Evolutionary conservation across 257 asterid genomes (phyloP), one percentile per base, ranked within the genome.

Genomic region (Verbascum thapsus): DNA sequence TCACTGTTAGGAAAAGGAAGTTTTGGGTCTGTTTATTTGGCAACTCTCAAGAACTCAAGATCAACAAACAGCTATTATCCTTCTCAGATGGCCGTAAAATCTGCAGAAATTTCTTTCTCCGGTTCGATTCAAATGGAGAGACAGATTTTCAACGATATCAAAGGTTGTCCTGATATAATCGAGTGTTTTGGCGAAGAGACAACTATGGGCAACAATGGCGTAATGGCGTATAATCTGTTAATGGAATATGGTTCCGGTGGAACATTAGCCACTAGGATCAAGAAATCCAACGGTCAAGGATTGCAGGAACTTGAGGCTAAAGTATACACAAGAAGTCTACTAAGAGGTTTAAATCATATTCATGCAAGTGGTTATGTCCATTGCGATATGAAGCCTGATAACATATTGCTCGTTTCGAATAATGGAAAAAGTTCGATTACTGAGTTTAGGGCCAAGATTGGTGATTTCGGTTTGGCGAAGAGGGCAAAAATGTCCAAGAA

Each of bases 161-260:
- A n/a, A n/a, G n/a, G n/a, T n/a, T n/a, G n/a, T n/a, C n/a, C n/a
- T n/a, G n/a, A n/a, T n/a, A n/a, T n/a, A n/a, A 94, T 82, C 90
- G 97, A 15, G 97, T 96, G 1, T 97, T 90, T 66, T 5, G 97
- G 99, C 0, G 99, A 94, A 4, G 99, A 94, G 76, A 90, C 95
- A 0, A 94, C 99, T 0, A 60, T 67, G 5, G 97, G 90, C n/a
- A 72, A 41, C 3, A 82, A 81, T 72, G 92, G 97, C 7, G 64
- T 55, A 8, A 85, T 94, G 95, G 88, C 81, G 37, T 94, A 82
- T 35, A 94, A 94, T 72, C 58, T 94, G 66, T 53, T 94, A 73
- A 60, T 94, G 53, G 99, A 94, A 75, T 89, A 87, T 48, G 97
- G 95, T 19, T 81, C 97, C 38, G 71, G 81, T 7, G 77, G 80